A percentile compares a stretch with the other conserved stretches of the same genome.
phyloP scores from a whole-genome alignment of 805 yeast species.

The Candida suzukii region DNA sequence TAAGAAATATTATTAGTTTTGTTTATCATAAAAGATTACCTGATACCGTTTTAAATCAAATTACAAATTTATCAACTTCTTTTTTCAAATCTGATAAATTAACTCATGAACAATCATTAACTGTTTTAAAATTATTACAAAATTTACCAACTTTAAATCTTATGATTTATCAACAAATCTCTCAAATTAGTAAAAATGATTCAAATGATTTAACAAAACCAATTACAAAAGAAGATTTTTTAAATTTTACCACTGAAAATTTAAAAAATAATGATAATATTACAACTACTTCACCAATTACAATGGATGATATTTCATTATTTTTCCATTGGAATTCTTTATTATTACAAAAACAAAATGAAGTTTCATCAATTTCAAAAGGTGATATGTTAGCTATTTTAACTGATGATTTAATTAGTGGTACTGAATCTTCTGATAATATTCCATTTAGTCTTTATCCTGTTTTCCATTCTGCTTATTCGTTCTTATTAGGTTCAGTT shows the following conservation, averaged over 20 bases:
- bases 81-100: conserved; percentile 37
- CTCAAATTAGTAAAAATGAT: conserved; percentile 11
- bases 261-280: conserved; percentile 5
- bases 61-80: conserved; percentile 30
- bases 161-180: conserved; percentile 21
- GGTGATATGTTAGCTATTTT: conserved; percentile 31
- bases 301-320: conserved; percentile 22
- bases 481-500: conserved; percentile 83
- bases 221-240: conserved; percentile 18
- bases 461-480: conserved; percentile 80
- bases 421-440: conserved; percentile 36
- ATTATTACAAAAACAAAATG: conserved; percentile 18
- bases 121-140: conserved; percentile 37
- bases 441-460: conserved; percentile 40
- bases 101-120: conserved; percentile 40
- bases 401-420: conserved; percentile 47
- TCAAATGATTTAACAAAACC: conserved; percentile 12
- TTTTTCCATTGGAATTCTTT: conserved; percentile 29
- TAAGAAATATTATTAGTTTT: conserved; percentile 14
- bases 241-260: conserved; percentile 14
- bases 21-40: conserved; percentile 25
- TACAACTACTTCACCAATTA: conserved; percentile 1
- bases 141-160: conserved; percentile 27
- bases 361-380: conserved; percentile 17
- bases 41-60: conserved; percentile 55